phyloP scores from a whole-genome alignment of 108 stramenopile genomes.

The Skeletonema tropicum region DNA sequence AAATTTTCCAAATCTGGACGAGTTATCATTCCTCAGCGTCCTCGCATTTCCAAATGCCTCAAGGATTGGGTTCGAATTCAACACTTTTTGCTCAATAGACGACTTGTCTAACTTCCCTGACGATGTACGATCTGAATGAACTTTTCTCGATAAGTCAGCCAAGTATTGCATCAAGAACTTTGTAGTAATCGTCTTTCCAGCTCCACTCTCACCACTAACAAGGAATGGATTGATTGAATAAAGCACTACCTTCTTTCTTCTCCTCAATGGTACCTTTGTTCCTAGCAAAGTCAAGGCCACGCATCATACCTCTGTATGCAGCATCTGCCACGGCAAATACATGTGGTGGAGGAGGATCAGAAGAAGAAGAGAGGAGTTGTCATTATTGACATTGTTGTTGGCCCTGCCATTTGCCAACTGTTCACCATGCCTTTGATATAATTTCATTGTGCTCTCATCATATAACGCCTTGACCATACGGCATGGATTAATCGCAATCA shows the following conservation, averaged over 20 bases:
- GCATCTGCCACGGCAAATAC: conserved; percentile 89
- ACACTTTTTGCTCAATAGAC: conserved; percentile 65
- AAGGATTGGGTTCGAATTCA: conserved; percentile 84
- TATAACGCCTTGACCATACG: conserved; percentile 42
- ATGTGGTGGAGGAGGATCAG: conserved; percentile 66
- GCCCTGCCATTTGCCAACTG: conserved; percentile 7
- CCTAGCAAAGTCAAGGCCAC: conserved; percentile 45
- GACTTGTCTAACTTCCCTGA: conserved; percentile 12
- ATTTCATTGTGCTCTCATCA: conserved; percentile 38
- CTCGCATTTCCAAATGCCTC: conserved; percentile 91
- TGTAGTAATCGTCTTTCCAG: conserved; percentile 88
- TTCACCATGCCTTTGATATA: conserved; percentile 44
- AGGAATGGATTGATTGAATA: conserved; percentile 62
- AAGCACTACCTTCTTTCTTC: background rate
- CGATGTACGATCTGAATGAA: background rate
- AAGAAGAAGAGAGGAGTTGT: background rate
- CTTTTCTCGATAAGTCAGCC: conserved; percentile 67
- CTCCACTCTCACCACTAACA: conserved; percentile 82
- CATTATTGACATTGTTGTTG: conserved; percentile 1
- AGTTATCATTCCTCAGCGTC: conserved; percentile 87
- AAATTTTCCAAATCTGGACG: conserved; percentile 95
- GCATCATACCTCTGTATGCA: conserved; percentile 83
- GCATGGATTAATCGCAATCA: conserved; percentile 73
- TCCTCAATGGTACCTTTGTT: conserved; percentile 29
- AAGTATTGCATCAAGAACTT: conserved; percentile 89